Conservation (phyloP, 345 rosid genomes). For the Euclidium syriacum region DNA sequence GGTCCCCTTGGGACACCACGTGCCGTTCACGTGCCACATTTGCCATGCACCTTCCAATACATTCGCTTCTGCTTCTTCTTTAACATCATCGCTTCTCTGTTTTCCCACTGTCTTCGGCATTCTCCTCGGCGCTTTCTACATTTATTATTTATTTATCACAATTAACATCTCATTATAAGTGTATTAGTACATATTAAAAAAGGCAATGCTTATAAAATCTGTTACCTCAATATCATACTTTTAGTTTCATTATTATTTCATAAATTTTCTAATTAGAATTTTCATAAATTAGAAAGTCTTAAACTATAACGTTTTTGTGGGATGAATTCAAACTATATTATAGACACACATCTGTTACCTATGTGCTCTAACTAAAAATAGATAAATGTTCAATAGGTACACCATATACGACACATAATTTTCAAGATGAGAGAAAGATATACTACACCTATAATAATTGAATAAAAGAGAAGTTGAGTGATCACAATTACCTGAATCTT, state of each 20-base stretch:
- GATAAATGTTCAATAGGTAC: too few species aligned
- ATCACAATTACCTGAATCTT: slow-evolving; percentile 74
- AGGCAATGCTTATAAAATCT: not conserved
- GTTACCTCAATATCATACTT: not conserved
- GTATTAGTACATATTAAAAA: not conserved
- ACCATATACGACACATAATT: too few species aligned
- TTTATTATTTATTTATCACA: not conserved
- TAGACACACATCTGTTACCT: too few species aligned
- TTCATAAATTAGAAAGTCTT: too few species aligned
- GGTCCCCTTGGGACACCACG: slow-evolving; percentile 81
- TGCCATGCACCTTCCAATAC: slow-evolving; percentile 53
- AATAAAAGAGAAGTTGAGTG: not conserved
- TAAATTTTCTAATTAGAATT: not conserved
- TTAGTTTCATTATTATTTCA: not conserved
- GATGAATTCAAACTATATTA: too few species aligned
- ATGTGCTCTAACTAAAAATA: too few species aligned
- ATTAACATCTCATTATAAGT: not conserved
- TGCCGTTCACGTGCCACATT: slow-evolving; percentile 85
- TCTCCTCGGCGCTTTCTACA: slow-evolving; percentile 57
- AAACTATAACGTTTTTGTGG: too few species aligned
- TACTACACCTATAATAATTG: not conserved
- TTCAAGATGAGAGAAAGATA: not conserved
- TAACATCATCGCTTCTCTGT: slow-evolving; percentile 21
- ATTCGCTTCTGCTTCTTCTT: slow-evolving; percentile 15
- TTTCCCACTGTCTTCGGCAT: slow-evolving; percentile 45